Conservation (phyloP, 768 basidiomycete species). For the Xanthoconium stramineum region DNA sequence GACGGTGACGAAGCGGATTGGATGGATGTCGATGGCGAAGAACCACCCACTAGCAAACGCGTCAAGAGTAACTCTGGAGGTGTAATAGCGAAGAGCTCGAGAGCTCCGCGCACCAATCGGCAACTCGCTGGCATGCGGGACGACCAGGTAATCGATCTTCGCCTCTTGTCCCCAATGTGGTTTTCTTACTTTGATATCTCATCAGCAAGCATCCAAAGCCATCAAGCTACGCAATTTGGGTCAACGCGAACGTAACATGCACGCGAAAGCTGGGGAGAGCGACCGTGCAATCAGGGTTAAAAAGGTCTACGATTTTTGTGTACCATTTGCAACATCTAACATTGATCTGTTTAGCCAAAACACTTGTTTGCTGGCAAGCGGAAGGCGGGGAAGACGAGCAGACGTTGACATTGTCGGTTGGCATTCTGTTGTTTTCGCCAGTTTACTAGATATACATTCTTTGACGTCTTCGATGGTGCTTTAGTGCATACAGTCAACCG, state of each 20-base stretch:
- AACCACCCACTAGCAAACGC: constrained; percentile 53
- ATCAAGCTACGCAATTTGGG: constrained; percentile 80
- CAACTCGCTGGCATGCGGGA: constrained; percentile 78
- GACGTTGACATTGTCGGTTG: constrained; percentile 46
- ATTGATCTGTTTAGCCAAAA: constrained; percentile 57
- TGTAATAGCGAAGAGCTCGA: constrained; percentile 45
- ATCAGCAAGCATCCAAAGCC: constrained; percentile 77
- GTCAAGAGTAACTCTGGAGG: constrained; percentile 60
- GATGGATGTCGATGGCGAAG: constrained; percentile 55
- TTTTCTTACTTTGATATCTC: background rate
- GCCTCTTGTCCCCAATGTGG: background rate
- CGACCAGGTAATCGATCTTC: constrained; percentile 44
- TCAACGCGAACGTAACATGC: constrained; percentile 82
- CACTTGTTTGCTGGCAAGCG: constrained; percentile 85
- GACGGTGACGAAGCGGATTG: constrained; percentile 44
- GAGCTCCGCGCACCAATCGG: constrained; percentile 68
- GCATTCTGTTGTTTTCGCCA: background rate
- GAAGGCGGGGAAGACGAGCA: constrained; percentile 77
- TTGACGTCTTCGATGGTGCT: background rate
- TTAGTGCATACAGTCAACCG: no score
- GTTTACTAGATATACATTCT: background rate
- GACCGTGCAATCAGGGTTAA: constrained; percentile 79
- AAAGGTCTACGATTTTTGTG: constrained; percentile 55
- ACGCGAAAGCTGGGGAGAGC: constrained; percentile 87
- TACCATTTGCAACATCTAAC: background rate